phyloP scores from a whole-genome alignment of 208 protist species.

The Wallacemonas sp. region DNA sequence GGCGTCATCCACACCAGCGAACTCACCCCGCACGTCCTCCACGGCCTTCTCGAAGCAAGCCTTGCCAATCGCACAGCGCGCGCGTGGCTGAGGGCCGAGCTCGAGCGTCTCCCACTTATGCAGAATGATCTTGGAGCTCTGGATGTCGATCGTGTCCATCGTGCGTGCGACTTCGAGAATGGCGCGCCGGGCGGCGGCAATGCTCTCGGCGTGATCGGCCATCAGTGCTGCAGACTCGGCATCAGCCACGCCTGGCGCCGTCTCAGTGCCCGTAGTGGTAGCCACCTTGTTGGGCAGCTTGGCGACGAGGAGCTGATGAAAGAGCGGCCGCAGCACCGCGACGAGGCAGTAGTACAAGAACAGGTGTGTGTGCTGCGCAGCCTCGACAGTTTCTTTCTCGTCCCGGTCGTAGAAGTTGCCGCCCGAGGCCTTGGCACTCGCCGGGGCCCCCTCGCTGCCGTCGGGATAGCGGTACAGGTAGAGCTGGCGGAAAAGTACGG shows the following conservation, averaged over 20 bases:
- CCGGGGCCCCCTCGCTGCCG: slow-evolving; percentile 1
- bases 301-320: neutral
- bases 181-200: neutral
- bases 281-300: neutral
- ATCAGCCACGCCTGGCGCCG: neutral
- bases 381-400: slow-evolving; percentile 3
- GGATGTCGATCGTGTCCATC: neutral
- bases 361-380: neutral
- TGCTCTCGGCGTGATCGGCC: neutral
- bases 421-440: neutral
- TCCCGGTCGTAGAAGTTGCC: neutral
- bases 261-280: neutral
- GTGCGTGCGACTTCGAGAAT: neutral
- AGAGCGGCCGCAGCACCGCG: neutral
- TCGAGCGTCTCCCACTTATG: slow-evolving; percentile 4
- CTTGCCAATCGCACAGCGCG: neutral
- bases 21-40: neutral
- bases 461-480: slow-evolving; percentile 8
- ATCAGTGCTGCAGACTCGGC: neutral
- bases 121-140: neutral
- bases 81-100: neutral
- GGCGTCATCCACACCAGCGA: slow-evolving; percentile 1
- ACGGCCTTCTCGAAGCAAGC: slow-evolving; percentile 6
- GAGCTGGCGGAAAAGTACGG: slow-evolving; percentile 4
- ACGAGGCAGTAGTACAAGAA: slow-evolving; percentile 8